These are phyloP conservation scores for Dothideomycetes sp. DNA, from an alignment of 2,329 filamentous ascomycete genomes.

Conservation along the genomic window DNA sequence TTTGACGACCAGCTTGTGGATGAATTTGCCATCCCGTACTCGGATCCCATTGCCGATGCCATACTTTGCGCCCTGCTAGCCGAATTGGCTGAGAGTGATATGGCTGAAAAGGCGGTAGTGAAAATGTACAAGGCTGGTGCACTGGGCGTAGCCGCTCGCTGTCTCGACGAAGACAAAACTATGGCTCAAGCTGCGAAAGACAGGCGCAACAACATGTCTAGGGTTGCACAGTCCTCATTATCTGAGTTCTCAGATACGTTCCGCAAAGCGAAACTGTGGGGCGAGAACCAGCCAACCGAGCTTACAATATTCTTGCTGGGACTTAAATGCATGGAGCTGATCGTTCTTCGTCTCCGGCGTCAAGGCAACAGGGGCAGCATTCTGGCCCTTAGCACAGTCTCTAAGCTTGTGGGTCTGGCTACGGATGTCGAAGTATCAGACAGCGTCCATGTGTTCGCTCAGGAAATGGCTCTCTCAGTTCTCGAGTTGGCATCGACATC, in stretches of 20 bases:
- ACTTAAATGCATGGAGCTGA: conserved; percentile 39
- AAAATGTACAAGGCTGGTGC: conserved; percentile 30
- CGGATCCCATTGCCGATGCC: conserved; percentile 43
- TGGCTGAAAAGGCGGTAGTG: conserved; percentile 45
- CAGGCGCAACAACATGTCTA: conserved; percentile 58
- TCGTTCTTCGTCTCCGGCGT: conserved; percentile 10
- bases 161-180: conserved; percentile 44
- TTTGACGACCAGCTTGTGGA: conserved; percentile 59
- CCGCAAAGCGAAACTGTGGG: conserved; percentile 42
- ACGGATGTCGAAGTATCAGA: not conserved
- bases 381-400: not conserved
- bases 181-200: conserved; percentile 53
- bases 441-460: not conserved
- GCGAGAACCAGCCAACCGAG: conserved; percentile 34
- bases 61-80: conserved; percentile 53
- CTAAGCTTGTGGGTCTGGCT: conserved; percentile 34
- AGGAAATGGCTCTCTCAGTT: conserved; percentile 5
- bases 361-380: conserved; percentile 26
- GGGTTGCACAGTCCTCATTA: conserved; percentile 48
- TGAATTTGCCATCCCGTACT: conserved; percentile 35
- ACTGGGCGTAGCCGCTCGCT: conserved; percentile 36
- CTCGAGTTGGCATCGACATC: conserved; percentile 20
- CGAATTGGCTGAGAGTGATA: conserved; percentile 39
- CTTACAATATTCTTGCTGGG: conserved; percentile 55
- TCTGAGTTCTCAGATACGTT: conserved; percentile 43